Percentiles rank a stretch among this genome's conserved stretches.
These are phyloP conservation scores for Metschnikowia noctiluminum DNA, from an alignment of 805 yeast genomes.

Conservation along the genomic window DNA sequence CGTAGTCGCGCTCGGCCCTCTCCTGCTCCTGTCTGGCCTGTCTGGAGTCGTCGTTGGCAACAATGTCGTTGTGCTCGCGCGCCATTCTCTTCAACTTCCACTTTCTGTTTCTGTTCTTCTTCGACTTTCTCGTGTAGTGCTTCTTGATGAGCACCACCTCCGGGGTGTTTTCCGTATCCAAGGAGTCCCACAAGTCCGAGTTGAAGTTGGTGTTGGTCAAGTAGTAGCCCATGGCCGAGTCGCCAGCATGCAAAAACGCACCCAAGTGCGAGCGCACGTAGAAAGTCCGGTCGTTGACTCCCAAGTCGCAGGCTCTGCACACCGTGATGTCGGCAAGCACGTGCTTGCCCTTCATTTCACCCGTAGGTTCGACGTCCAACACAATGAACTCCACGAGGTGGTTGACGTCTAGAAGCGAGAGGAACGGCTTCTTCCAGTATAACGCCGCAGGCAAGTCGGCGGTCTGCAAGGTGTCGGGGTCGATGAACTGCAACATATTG, in stretches of 20 bases:
- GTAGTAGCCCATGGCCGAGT: constrained; percentile 88
- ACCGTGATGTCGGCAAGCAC: constrained; percentile 88
- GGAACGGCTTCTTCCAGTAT: constrained; percentile 83
- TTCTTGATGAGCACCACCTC: constrained; percentile 90
- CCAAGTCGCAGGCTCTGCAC: constrained; percentile 86
- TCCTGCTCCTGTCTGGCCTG: constrained; percentile 85
- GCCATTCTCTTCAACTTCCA: constrained; percentile 99
- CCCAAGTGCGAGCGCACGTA: constrained; percentile 91
- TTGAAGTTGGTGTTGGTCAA: constrained; percentile 83
- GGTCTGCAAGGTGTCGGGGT: constrained; percentile 74
- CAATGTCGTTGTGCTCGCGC: constrained; percentile 85
- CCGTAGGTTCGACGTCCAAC: constrained; percentile 91
- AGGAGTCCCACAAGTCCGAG: constrained; percentile 75
- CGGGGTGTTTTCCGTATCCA: constrained; percentile 61
- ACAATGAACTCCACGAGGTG: constrained; percentile 84
- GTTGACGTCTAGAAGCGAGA: constrained; percentile 68
- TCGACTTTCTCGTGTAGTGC: constrained; percentile 74
- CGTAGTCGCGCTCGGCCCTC: constrained; percentile 92
- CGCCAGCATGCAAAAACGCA: constrained; percentile 94
- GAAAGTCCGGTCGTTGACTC: constrained; percentile 76
- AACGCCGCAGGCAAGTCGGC: constrained; percentile 69
- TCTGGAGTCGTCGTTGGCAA: constrained; percentile 65
- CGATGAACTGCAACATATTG: constrained; percentile 81
- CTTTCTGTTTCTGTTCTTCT: constrained; percentile 71
- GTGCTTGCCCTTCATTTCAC: constrained; percentile 68